A percentile compares a stretch with the other conserved stretches of the same genome.
Evolutionary conservation across 2,329 filamentous ascomycete species (phyloP).

Genomic region (Lithohypha guttulata): DNA sequence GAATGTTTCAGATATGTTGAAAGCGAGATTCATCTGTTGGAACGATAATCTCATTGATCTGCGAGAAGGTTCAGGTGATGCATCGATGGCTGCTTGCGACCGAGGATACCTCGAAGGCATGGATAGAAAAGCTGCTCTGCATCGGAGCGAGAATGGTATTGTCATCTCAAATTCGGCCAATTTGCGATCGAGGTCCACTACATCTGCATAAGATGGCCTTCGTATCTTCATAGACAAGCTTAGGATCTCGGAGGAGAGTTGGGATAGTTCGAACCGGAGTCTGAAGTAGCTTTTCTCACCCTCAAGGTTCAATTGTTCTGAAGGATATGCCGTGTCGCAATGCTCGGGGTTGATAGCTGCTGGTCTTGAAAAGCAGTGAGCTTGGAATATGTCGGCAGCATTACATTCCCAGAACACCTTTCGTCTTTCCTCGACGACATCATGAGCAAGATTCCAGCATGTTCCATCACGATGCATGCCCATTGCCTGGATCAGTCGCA

Average conservation of each 20-base stretch:
- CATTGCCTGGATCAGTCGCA: slow-evolving; percentile 12
- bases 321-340: slow-evolving; percentile 11
- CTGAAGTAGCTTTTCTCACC: slow-evolving; percentile 12
- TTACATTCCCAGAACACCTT: slow-evolving; percentile 14
- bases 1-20: slow-evolving; percentile 12
- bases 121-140: slow-evolving; percentile 10
- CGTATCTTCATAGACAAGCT: slow-evolving; percentile 11
- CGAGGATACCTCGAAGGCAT: slow-evolving; percentile 12
- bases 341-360: slow-evolving; percentile 12
- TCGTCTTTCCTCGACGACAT: slow-evolving; percentile 11
- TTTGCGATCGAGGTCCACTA: slow-evolving; percentile 7
- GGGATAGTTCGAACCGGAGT: slow-evolving; percentile 11
- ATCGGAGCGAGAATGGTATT: slow-evolving; percentile 10
- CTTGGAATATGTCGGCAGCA: slow-evolving; percentile 11
- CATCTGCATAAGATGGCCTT: slow-evolving; percentile 10
- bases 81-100: slow-evolving; percentile 7
- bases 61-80: slow-evolving; percentile 11
- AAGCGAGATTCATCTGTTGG: slow-evolving; percentile 11
- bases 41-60: slow-evolving; percentile 11
- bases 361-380: slow-evolving; percentile 11
- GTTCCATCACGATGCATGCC: slow-evolving; percentile 12
- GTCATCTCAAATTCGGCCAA: slow-evolving; percentile 11
- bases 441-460: slow-evolving; percentile 10
- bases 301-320: slow-evolving; percentile 4
- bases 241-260: slow-evolving; percentile 12